A percentile compares a stretch with the other conserved stretches of the same genome.
These are phyloP conservation scores for Sporothrix pallida DNA, from an alignment of 2,329 filamentous ascomycete genomes.

Conservation along the genomic window DNA sequence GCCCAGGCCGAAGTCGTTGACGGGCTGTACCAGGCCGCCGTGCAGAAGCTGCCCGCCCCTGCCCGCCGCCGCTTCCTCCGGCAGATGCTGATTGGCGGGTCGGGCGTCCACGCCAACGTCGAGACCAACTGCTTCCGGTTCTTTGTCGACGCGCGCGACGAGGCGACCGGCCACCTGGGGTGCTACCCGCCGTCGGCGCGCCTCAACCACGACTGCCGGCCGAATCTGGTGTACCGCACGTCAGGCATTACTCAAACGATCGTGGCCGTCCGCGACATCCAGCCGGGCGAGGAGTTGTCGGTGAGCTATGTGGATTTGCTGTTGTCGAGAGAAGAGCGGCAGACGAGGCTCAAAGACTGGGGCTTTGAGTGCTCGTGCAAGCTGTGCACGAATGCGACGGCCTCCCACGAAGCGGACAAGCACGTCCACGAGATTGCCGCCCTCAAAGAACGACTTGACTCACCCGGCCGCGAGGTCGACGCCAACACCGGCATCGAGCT, in stretches of 20 bases:
- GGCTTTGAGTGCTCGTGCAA: conserved; percentile 48
- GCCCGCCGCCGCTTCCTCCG: conserved; percentile 41
- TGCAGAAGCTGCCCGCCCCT: conserved; percentile 41
- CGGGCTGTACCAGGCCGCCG: conserved; percentile 43
- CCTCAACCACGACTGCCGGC: conserved; percentile 51
- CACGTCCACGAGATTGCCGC: conserved; percentile 43
- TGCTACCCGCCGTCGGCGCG: conserved; percentile 46
- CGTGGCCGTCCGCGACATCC: conserved; percentile 48
- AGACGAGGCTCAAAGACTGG: conserved; percentile 44
- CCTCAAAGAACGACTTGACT: conserved; percentile 41
- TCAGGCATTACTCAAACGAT: conserved; percentile 47
- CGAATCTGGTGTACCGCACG: conserved; percentile 45
- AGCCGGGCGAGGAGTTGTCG: conserved; percentile 47
- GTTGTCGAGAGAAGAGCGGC: conserved; percentile 41
- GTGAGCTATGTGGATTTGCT: conserved; percentile 47
- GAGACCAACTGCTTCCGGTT: conserved; percentile 48
- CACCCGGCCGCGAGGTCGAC: conserved; percentile 36
- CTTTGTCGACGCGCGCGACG: conserved; percentile 40
- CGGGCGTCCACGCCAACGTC: conserved; percentile 43
- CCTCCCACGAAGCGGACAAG: conserved; percentile 43
- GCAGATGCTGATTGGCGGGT: conserved; percentile 42
- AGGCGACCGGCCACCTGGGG: conserved; percentile 44
- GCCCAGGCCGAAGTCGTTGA: conserved; percentile 30
- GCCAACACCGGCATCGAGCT: conserved; percentile 43
- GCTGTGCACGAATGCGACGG: conserved; percentile 41